These are phyloP conservation scores for Dictyostelium purpureum DNA, from an alignment of 78 protist genomes.

Conservation along the genomic window DNA sequence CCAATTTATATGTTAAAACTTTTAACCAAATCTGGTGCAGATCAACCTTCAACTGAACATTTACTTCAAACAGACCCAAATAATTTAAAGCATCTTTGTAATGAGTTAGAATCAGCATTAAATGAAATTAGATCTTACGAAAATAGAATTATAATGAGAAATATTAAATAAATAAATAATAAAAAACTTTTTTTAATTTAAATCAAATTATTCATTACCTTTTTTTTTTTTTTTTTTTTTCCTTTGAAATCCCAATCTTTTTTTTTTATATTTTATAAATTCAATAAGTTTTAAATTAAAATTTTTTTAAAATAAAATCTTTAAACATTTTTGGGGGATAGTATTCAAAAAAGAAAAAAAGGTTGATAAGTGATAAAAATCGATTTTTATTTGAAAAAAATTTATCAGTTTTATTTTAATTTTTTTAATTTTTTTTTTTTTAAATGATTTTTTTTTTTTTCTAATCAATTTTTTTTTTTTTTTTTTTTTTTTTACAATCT, in stretches of 20 bases:
- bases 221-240: not conserved
- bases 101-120: constrained; percentile 72
- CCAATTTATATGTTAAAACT: constrained; percentile 70
- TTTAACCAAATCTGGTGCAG: constrained; percentile 9
- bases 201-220: not conserved
- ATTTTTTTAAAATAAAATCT: too few species aligned
- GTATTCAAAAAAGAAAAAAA: too few species aligned
- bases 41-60: not conserved
- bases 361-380: too few species aligned
- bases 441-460: not conserved
- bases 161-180: constrained; percentile 51
- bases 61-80: constrained; percentile 74
- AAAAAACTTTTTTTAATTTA: not conserved
- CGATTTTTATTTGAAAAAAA: too few species aligned
- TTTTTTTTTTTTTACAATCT: not conserved
- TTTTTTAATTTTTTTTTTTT: constrained; percentile 9
- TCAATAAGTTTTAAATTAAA: too few species aligned
- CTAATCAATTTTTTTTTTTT: not conserved
- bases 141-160: constrained; percentile 71
- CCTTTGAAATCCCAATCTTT: not conserved
- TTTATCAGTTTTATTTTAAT: too few species aligned
- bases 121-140: constrained; percentile 70
- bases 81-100: constrained; percentile 71
- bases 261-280: not conserved
- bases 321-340: too few species aligned